A percentile compares a stretch with the other conserved stretches of the same genome.
Evolutionary conservation across 495 filamentous ascomycete species (phyloP).

Genomic region (Bathelium albidoporum): DNA sequence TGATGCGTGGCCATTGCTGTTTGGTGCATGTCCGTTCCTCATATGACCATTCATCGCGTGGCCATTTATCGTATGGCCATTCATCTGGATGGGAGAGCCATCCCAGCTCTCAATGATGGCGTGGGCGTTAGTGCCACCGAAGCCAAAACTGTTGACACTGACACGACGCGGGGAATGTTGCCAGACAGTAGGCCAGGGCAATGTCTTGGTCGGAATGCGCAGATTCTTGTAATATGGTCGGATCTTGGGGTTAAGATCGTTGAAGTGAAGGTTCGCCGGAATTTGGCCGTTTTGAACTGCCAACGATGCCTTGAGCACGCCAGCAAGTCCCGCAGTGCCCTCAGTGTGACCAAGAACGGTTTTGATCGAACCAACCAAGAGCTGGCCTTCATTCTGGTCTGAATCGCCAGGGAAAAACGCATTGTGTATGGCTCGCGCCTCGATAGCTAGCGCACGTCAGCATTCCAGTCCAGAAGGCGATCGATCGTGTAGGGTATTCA

Average conservation of each 20-base stretch:
- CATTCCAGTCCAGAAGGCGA: too few relatives aligned
- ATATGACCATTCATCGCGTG: neutral
- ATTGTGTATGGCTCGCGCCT: neutral
- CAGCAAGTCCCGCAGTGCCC: slow-evolving; percentile 45
- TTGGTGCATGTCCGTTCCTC: too few relatives aligned
- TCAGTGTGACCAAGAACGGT: slow-evolving; percentile 37
- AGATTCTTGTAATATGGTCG: neutral
- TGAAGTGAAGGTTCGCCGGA: slow-evolving; percentile 34
- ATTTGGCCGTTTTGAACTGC: slow-evolving; percentile 48
- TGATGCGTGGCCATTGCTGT: too few relatives aligned
- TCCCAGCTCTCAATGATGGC: slow-evolving; percentile 28
- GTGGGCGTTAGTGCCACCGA: slow-evolving; percentile 44
- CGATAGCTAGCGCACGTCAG: too few relatives aligned
- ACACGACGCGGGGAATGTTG: neutral
- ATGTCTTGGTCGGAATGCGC: neutral
- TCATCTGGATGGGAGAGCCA: too few relatives aligned
- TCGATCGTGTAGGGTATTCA: too few relatives aligned
- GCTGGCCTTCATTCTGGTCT: neutral
- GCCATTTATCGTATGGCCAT: neutral
- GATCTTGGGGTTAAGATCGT: slow-evolving; percentile 34
- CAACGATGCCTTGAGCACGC: slow-evolving; percentile 47
- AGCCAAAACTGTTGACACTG: slow-evolving; percentile 39
- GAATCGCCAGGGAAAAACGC: neutral
- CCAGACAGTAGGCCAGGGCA: neutral
- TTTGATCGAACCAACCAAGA: slow-evolving; percentile 1